Evolutionary conservation across 2,329 filamentous ascomycete species (phyloP).

Genomic region (Truncatella angustata): DNA sequence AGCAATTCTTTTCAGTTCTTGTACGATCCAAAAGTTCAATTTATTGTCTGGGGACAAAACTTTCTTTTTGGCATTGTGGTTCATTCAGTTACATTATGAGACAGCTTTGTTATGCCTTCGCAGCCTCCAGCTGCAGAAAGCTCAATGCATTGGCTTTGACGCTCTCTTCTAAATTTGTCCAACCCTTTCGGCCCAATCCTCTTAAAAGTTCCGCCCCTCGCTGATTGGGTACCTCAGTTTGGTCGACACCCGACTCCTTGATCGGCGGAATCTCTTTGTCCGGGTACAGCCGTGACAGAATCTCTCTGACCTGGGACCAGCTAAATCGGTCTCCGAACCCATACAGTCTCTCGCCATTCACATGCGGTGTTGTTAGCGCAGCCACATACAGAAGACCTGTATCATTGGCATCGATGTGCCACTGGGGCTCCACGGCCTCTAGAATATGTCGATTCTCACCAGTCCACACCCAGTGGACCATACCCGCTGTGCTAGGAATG

Average conservation of each 20-base stretch:
- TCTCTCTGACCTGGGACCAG: not conserved
- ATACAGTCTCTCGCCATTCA: not conserved
- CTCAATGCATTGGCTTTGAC: slow-evolving; percentile 20
- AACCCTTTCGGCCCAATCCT: not conserved
- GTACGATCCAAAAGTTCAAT: too few relatives aligned
- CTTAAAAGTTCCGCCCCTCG: slow-evolving; percentile 1
- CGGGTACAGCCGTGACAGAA: slow-evolving; percentile 24
- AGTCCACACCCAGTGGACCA: slow-evolving; percentile 30
- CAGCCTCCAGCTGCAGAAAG: slow-evolving; percentile 10
- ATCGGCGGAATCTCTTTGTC: slow-evolving; percentile 20
- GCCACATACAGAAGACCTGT: slow-evolving; percentile 29
- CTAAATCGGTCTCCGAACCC: slow-evolving; percentile 2
- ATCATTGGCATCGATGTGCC: slow-evolving; percentile 29
- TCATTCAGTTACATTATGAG: not conserved
- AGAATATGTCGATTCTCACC: slow-evolving; percentile 10
- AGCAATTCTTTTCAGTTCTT: too few relatives aligned
- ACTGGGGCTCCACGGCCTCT: slow-evolving; percentile 25
- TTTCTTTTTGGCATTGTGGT: not conserved
- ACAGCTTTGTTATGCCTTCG: not conserved
- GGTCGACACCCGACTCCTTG: not conserved
- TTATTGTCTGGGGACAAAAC: too few relatives aligned
- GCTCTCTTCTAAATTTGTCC: slow-evolving; percentile 19
- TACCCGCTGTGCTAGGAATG: slow-evolving; percentile 29
- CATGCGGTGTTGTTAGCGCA: not conserved
- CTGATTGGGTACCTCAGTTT: not conserved